Base-by-base conservation (phyloP, 2,329 filamentous ascomycete genomes). In the Clonostachys byssicola region DNA sequence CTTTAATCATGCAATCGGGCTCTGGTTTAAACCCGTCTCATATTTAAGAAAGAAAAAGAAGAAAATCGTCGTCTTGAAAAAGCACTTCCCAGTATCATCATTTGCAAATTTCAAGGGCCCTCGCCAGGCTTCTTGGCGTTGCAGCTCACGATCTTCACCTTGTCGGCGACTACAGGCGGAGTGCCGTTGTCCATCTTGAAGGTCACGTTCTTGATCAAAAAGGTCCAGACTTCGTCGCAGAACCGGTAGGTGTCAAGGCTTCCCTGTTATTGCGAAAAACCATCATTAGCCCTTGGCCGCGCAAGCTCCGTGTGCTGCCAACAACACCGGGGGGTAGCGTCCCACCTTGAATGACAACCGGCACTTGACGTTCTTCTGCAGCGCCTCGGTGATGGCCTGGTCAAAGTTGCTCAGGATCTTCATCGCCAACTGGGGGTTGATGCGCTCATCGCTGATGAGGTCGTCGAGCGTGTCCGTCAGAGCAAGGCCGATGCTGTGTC, bases 201-300 rank as follows among this genome's bases (percentile, higher is more conserved):
- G n/a, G 86, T 91, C 47, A 97, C 92, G 56, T 97, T 94, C 71
- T 96, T 96, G 71, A 99, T 95, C 49, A 99, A 81, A 68, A 99
- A 99, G 2, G 94, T 99, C 94, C 94, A 99, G 49, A 99, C 94
- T 73, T 99, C 94, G 71, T 99, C 94, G 74, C 94, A 99, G 79
- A 99, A 99, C 57, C 94, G 88, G 75, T 99, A 99, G 14, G 94
- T 97, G 66, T 97, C 92, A 53, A 99, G 85, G 63, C 95, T 94
- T 43, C 94, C 94, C 92, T 96, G 42, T 4, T 42, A 6, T 18
- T 18, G 10, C 6, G 36, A n/a, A 41, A 44, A 33, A 42, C 7
- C 12, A 5, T 20, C 9, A 9, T 30, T 30, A 30, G 23, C 23
- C 23, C 23, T 10, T 30, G 23, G 23, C 23, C 23, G 23, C 23